Conservation (phyloP, 2,329 filamentous ascomycete genomes). For the Pseudogymnoascus sp. region DNA sequence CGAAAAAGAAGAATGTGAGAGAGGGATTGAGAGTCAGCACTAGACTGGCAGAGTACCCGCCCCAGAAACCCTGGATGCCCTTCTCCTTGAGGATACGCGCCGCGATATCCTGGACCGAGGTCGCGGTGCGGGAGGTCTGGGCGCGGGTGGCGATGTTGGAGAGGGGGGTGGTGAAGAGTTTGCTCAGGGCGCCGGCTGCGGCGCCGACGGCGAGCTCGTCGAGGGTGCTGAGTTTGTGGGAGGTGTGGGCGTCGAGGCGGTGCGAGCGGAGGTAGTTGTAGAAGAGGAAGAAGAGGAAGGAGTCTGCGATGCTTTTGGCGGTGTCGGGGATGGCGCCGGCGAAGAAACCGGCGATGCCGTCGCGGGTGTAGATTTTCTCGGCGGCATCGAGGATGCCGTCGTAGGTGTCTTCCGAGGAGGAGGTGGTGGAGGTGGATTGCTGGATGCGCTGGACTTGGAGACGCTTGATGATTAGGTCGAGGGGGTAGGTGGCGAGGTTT, state of each 20-base stretch:
- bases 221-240: constrained; percentile 33
- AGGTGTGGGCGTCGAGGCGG: constrained; percentile 22
- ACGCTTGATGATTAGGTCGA: constrained; percentile 73
- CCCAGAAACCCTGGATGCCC: constrained; percentile 72
- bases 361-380: constrained; percentile 58
- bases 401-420: constrained; percentile 42
- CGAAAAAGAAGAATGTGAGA: constrained; percentile 77
- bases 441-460: constrained; percentile 65
- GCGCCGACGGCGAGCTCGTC: constrained; percentile 71
- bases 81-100: constrained; percentile 58
- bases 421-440: constrained; percentile 33
- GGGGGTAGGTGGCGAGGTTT: constrained; percentile 70
- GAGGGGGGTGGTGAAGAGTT: constrained; percentile 70
- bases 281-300: constrained; percentile 78
- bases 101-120: constrained; percentile 47
- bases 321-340: constrained; percentile 56
- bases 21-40: constrained; percentile 79
- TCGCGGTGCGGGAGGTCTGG: constrained; percentile 49
- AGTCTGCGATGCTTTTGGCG: constrained; percentile 61
- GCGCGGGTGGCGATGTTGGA: constrained; percentile 76
- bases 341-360: constrained; percentile 66
- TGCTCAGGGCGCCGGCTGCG: constrained; percentile 64
- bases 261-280: constrained; percentile 49
- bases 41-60: constrained; percentile 73
- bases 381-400: constrained; percentile 60